Percentiles rank a stretch among this genome's conserved stretches.
Conservation (phyloP, 2,329 filamentous ascomycete species). For the Penicillium sp. region DNA sequence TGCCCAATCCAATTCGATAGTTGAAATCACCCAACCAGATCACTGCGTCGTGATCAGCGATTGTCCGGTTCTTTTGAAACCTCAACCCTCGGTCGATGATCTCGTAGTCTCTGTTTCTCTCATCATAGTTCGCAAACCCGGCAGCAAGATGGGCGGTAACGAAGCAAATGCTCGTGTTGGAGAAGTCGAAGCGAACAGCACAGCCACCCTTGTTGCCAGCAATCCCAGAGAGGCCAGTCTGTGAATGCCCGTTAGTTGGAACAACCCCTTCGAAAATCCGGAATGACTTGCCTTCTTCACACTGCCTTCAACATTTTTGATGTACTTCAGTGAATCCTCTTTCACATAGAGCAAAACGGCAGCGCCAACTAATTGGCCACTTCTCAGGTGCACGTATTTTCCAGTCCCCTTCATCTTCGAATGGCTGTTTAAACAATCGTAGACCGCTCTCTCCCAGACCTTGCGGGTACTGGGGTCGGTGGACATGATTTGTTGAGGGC, state of each 20-base stretch:
- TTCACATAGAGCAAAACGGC: slow-evolving; percentile 90
- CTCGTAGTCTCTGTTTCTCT: slow-evolving; percentile 87
- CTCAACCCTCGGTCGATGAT: slow-evolving; percentile 83
- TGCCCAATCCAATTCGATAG: slow-evolving; percentile 83
- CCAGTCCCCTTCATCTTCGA: slow-evolving; percentile 64
- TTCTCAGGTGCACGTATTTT: slow-evolving; percentile 83
- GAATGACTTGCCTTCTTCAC: slow-evolving; percentile 69
- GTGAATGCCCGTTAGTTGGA: slow-evolving; percentile 34
- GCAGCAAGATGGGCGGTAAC: slow-evolving; percentile 95
- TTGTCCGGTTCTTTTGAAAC: slow-evolving; percentile 86
- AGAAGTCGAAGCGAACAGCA: slow-evolving; percentile 91
- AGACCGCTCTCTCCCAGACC: slow-evolving; percentile 81
- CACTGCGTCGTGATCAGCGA: slow-evolving; percentile 87
- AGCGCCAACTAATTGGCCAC: slow-evolving; percentile 90
- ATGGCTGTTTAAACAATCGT: slow-evolving; percentile 70
- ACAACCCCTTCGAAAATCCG: background rate
- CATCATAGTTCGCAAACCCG: slow-evolving; percentile 94
- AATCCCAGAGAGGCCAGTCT: slow-evolving; percentile 88
- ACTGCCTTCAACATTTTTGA: slow-evolving; percentile 95
- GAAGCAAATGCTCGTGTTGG: slow-evolving; percentile 88
- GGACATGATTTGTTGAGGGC: slow-evolving; percentile 98
- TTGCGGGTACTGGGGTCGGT: slow-evolving; percentile 85
- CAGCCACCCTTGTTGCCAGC: slow-evolving; percentile 98
- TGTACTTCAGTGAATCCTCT: slow-evolving; percentile 69
- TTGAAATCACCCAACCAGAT: slow-evolving; percentile 99